Base-by-base conservation (phyloP, 2,329 filamentous ascomycete genomes). In the Penicillium rolfsii region DNA sequence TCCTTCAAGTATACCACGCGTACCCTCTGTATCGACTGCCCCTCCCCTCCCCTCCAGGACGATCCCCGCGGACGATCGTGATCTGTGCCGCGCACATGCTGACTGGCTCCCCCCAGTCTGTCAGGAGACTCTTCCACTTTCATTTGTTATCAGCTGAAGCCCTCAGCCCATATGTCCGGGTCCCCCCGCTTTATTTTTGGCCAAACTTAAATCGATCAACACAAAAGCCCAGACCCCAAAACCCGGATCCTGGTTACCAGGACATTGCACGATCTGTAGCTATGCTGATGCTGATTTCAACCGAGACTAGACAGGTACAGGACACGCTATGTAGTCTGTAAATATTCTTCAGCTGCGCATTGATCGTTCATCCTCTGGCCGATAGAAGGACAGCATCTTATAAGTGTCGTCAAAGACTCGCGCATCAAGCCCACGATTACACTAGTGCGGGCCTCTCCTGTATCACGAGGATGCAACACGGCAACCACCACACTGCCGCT, bases 41-140 rank as follows among this genome's bases (percentile, higher is more conserved):
- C 38, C 38, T 38, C 49, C 55, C 55, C 28, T 19, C 14, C 4
- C 5, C 26, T 3, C 30, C 30, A 53, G 36, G 54, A 24, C 53
- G 57, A 65, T 62, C 56, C 61, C 60, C 52, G 49, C 57, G 35
- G 60, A 33, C 46, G 61, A 64, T 62, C 58, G 61, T 54, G 62
- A 58, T 60, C 48, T 24, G 30, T 50, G 48, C 35, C 28, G 46
- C 40, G 35, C 40, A 33, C 50, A 36, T 40, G 19, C 45, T 62
- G 59, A 52, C 60, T 64, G 59, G 62, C 41, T 22, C 19, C 50
- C 35, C 43, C 38, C n/a, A n/a, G 54, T 54, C 58, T 57, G 65
- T 67, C 65, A 69, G 67, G 60, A 67, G 67, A 65, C 67, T 46
- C n/a, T n/a, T 26, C 26, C 59, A 52, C 59, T 62, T 55, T 64